Evolutionary conservation across 352 stramenopile species (phyloP).

Genomic region (Poterioochromonas sp.): DNA sequence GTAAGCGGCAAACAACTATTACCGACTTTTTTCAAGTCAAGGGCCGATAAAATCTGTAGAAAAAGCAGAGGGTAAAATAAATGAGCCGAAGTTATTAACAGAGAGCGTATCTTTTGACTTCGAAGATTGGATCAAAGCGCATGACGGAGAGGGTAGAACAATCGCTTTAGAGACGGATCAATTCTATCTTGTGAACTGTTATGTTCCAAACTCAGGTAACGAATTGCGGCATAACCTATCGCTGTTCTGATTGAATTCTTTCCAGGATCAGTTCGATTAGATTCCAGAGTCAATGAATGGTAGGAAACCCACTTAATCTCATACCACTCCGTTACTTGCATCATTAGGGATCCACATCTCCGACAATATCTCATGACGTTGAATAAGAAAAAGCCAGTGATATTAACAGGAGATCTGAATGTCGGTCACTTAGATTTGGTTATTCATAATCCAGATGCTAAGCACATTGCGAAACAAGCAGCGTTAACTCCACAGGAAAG

Average conservation of each 20-base stretch:
- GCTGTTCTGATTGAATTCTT: no score
- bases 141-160: constrained; percentile 1
- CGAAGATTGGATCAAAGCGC: neutral
- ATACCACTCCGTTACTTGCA: neutral
- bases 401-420: constrained; percentile 31
- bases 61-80: no score
- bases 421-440: constrained; percentile 22
- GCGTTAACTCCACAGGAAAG: neutral
- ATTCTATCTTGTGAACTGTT: constrained; percentile 14
- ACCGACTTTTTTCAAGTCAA: no score
- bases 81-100: no score
- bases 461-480: constrained; percentile 27
- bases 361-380: neutral
- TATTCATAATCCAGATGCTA: constrained; percentile 23
- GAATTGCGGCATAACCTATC: no score
- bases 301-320: neutral
- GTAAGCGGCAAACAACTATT: no score
- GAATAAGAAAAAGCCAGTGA: neutral
- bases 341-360: constrained; percentile 5
- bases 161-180: neutral
- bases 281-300: constrained; percentile 9
- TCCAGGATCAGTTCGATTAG: neutral
- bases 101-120: neutral
- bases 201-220: constrained; percentile 18
- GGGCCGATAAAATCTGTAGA: no score